Conservation (phyloP, 345 rosid genomes). For the Microcos paniculata region DNA sequence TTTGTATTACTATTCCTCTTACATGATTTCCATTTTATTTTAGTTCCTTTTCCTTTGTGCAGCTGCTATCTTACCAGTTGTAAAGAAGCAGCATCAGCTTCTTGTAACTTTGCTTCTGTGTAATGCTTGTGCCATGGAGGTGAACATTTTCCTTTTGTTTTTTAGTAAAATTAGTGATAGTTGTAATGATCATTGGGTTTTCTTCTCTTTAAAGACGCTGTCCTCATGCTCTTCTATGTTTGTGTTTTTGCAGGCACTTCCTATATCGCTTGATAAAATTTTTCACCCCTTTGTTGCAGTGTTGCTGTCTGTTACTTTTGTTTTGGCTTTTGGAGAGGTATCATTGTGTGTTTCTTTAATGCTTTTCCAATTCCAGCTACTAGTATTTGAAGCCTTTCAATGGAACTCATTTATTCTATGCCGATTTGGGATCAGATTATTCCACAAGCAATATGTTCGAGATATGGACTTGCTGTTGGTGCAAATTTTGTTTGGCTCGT, state of each 20-base stretch:
- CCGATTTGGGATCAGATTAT: slow-evolving; percentile 42
- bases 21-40: slow-evolving; percentile 1
- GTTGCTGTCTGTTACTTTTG: slow-evolving; percentile 76
- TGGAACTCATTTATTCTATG: neutral
- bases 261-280: slow-evolving; percentile 69
- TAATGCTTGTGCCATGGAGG: slow-evolving; percentile 91
- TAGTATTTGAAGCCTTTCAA: neutral
- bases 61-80: slow-evolving; percentile 80
- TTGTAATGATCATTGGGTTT: neutral
- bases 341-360: neutral
- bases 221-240: slow-evolving; percentile 1
- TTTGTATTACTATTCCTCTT: neutral
- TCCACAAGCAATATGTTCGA: slow-evolving; percentile 81
- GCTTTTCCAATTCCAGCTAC: slow-evolving; percentile 10
- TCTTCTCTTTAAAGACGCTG: neutral
- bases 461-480: slow-evolving; percentile 78
- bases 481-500: slow-evolving; percentile 78
- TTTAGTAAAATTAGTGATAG: neutral
- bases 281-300: slow-evolving; percentile 84
- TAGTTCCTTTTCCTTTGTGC: slow-evolving; percentile 9
- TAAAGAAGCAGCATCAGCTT: slow-evolving; percentile 79
- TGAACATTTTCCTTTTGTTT: slow-evolving; percentile 10
- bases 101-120: slow-evolving; percentile 78
- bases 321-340: slow-evolving; percentile 85
- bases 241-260: slow-evolving; percentile 63